Evolutionary conservation across 1,284 basidiomycete species (phyloP), one percentile per base, ranked within the genome.

Genomic region (Wolfiporia cocos): DNA sequence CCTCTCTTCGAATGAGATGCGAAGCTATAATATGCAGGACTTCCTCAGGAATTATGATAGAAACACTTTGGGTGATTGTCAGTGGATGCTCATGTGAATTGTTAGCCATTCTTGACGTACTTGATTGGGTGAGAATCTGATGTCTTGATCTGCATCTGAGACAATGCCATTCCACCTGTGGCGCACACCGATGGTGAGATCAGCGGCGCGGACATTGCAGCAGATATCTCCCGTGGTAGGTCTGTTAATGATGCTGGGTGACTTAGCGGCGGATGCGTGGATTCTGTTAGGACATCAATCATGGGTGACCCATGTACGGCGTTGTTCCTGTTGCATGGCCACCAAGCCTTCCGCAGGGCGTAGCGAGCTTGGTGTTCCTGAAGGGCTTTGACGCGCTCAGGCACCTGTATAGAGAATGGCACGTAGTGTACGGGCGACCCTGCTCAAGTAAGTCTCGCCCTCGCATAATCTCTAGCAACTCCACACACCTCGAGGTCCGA

Each of bases 111-210:
- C n/a, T n/a, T n/a, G n/a, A n/a, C 74, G 51, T 55, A 90, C 86
- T 90, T 88, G 58, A 93, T 86, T 2, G 90, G 91, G 62, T 93
- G 89, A 0, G 85, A 78, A 36, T 78, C 70, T 1, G 87, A 91
- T 0, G 90, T 93, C 57, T 90, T 91, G 46, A 81, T 47, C 35
- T 48, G 48, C 38, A 43, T 49, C 45, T 50, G 50, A 32, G 38
- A 37, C 32, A 24, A n/a, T 20, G 26, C 48, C 40, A 46, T 37
- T 39, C 58, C n/a, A n/a, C n/a, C n/a, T n/a, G n/a, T n/a, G n/a
- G n/a, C n/a, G n/a, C n/a, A n/a, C n/a, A n/a, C n/a, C n/a, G n/a
- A n/a, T n/a, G 49, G 54, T 29, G 41, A 69, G 63, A 34, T 63
- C 38, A 56, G 64, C 39, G 65, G 56, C 36, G 74, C 69, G 10